A percentile compares a stretch with the other conserved stretches of the same genome.
Conservation (phyloP, 345 rosid species). For the Salix viminalis region DNA sequence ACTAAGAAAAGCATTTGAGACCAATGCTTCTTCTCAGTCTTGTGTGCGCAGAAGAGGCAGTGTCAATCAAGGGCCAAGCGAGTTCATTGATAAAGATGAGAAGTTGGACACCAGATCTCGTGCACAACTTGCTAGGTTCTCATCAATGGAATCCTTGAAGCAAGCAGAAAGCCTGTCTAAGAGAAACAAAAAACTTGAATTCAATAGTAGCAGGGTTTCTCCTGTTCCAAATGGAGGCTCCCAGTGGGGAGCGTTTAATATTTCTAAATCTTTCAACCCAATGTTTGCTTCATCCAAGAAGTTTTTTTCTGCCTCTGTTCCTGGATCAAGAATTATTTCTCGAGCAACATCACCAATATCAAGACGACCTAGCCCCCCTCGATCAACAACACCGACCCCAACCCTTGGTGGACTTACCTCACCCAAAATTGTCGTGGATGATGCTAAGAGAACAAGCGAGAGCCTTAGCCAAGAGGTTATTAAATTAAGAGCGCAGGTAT, state of each 20-base stretch:
- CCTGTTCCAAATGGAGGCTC: slow-evolving; percentile 88
- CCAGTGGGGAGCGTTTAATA: slow-evolving; percentile 76
- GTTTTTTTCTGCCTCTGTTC: slow-evolving; percentile 97
- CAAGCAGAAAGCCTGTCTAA: slow-evolving; percentile 65
- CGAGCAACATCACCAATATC: slow-evolving; percentile 99
- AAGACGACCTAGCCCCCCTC: slow-evolving; percentile 90
- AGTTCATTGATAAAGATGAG: slow-evolving; percentile 64
- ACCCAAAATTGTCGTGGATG: slow-evolving; percentile 69
- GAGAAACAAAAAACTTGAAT: slow-evolving; percentile 86
- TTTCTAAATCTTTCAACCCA: slow-evolving; percentile 76
- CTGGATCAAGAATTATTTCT: slow-evolving; percentile 96
- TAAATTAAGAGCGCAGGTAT: slow-evolving; percentile 86
- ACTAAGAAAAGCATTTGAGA: slow-evolving; percentile 66
- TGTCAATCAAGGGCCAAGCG: slow-evolving; percentile 53
- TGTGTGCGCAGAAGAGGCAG: slow-evolving; percentile 74
- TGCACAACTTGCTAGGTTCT: slow-evolving; percentile 74
- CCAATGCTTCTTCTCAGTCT: slow-evolving; percentile 62
- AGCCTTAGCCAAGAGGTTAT: slow-evolving; percentile 79
- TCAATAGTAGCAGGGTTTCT: slow-evolving; percentile 93
- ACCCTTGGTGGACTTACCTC: slow-evolving; percentile 86
- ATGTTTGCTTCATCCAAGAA: slow-evolving; percentile 93
- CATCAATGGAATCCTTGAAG: slow-evolving; percentile 80
- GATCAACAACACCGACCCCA: slow-evolving; percentile 97
- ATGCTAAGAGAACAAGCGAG: slow-evolving; percentile 68
- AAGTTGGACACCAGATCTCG: slow-evolving; percentile 75